Evolutionary conservation across 768 basidiomycete genomes (phyloP).

Genomic region (Boletus subparvulus): DNA sequence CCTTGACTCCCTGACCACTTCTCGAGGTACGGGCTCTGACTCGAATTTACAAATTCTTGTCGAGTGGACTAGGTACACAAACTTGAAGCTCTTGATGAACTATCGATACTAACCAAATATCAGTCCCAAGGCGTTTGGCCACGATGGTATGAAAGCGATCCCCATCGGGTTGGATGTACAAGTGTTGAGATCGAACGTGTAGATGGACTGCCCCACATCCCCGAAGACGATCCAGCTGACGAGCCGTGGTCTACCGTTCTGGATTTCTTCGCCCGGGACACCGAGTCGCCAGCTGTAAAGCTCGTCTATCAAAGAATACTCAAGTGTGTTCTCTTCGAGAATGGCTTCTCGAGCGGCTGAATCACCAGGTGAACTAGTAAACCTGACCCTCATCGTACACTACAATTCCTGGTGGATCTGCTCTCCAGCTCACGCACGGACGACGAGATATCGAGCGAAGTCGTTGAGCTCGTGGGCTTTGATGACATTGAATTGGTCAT

Average conservation of each 20-base stretch:
- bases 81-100: not conserved
- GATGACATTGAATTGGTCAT: constrained; percentile 79
- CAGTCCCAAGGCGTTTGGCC: constrained; percentile 15
- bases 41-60: constrained; percentile 13
- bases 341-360: not conserved
- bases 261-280: constrained; percentile 24
- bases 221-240: constrained; percentile 11
- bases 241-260: constrained; percentile 35
- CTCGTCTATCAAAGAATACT: constrained; percentile 12
- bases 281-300: not conserved
- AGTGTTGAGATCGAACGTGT: constrained; percentile 4
- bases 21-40: constrained; percentile 10
- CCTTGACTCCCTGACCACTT: constrained; percentile 22
- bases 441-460: constrained; percentile 73
- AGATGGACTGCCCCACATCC: constrained; percentile 15
- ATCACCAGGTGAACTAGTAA: constrained; percentile 14
- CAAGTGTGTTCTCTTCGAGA: constrained; percentile 12
- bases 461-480: constrained; percentile 81
- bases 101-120: constrained; percentile 15
- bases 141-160: constrained; percentile 16
- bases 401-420: constrained; percentile 31
- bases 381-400: constrained; percentile 2
- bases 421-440: constrained; percentile 52
- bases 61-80: constrained; percentile 28
- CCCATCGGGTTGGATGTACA: not conserved